Percentiles rank a stretch among this genome's conserved stretches.
Evolutionary conservation across 768 basidiomycete species (phyloP).

Genomic region (Plicaturopsis crispa): DNA sequence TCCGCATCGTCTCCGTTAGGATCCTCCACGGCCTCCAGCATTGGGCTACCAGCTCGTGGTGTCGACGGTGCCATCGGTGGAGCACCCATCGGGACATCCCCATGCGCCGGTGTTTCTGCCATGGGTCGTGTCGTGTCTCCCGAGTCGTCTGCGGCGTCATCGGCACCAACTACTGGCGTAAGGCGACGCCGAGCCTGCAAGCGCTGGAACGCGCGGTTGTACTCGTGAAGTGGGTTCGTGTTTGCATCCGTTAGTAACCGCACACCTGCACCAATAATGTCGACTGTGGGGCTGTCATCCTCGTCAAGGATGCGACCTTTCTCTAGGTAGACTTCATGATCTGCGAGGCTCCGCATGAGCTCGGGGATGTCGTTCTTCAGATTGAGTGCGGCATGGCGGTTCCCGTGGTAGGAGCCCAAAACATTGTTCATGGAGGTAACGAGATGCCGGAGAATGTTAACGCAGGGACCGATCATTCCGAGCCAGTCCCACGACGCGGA

Average conservation of each 20-base stretch:
- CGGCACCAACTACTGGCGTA: constrained; percentile 3
- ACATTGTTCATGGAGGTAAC: constrained; percentile 10
- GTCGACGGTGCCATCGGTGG: neutral
- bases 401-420: constrained; percentile 15
- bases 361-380: constrained; percentile 12
- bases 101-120: neutral
- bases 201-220: constrained; percentile 14
- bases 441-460: constrained; percentile 14
- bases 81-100: neutral
- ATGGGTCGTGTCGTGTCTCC: neutral
- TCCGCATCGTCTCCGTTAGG: no score
- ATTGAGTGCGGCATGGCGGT: constrained; percentile 11
- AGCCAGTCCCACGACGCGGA: constrained; percentile 22
- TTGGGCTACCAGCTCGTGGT: no score
- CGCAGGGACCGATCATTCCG: constrained; percentile 16
- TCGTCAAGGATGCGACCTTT: constrained; percentile 12
- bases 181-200: constrained; percentile 11
- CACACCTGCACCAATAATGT: constrained; percentile 11
- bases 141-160: constrained; percentile 3
- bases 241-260: constrained; percentile 7
- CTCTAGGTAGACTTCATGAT: constrained; percentile 14
- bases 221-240: constrained; percentile 16
- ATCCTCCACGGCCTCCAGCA: no score
- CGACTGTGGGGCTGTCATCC: constrained; percentile 8
- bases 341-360: constrained; percentile 16